Evolutionary conservation across 1,284 basidiomycete genomes (phyloP), one percentile per base, ranked within the genome.

Genomic region (Puccinia hordei): DNA sequence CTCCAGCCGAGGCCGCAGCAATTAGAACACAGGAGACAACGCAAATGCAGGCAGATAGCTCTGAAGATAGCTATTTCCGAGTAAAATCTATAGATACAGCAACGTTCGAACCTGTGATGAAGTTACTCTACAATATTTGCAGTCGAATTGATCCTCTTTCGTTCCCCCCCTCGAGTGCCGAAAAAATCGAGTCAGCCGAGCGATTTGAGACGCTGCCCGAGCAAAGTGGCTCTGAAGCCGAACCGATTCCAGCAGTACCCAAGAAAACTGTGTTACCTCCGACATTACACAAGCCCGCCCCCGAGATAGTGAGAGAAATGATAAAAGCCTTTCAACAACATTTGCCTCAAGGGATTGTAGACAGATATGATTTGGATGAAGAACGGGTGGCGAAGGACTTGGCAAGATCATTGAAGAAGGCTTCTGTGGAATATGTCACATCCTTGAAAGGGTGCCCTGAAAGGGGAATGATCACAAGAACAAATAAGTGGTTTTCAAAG

Each of bases 351-450:
- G 71, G 74, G 6, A 33, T 80, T 19, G 30, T 44, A 10, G 69
- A 51, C 12, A 22, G 79, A 53, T 72, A 80, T n/a, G 24, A 73
- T 19, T 61, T 80, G 13, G 79, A 80, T 38, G 79, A 80, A 57
- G 79, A 80, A 66, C 17, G 71, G 13, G n/a, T 80, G 27, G 59
- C 79, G 10, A 72, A 80, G n/a, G 79, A 80, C 69, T 44, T 80
- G 30, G 79, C 79, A 15, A 41, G 79, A 38, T 80, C 68, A 35
- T 27, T 80, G 35, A 80, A 74, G 44, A 80, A 80, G 51, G 69
- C 79, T n/a, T 59, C 51, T 9, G 59, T 30, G 0, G 79, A 80
- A 57, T 80, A 80, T 30, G 49, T 80, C 19, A 38, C 55, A 19
- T 80, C 79, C 5, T 51, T 80, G 46, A 74, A 61, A 38, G 79